Base-by-base conservation (phyloP, 345 rosid species). In the Combretum micranthum region DNA sequence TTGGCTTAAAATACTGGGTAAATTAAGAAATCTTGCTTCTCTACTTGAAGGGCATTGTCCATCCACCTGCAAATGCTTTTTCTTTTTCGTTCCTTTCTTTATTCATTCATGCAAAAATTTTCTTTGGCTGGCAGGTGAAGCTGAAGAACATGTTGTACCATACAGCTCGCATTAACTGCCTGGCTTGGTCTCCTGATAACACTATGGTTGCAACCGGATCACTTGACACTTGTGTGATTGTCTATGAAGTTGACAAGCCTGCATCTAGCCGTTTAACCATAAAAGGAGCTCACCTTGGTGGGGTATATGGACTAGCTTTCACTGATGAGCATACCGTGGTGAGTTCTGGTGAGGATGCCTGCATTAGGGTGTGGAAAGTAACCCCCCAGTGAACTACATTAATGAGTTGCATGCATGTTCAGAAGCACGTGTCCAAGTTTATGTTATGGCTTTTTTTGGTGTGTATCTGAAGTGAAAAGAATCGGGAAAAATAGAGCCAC, bases 271-370 rank as follows among this genome's bases (percentile, higher is more conserved):
- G 97, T 21, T 73, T 74, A 72, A 86, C 89, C 25, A 73, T 89
- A 48, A 86, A 83, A 67, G 95, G 87, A 55, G 95, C 97, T 64
- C 97, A 89, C 64, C 69, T 82, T 67, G 97, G 97, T 49, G 97
- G 91, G 61, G 97, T 89, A 37, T 89, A 89, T 62, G 97, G 95
- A 55, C 71, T 89, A 55, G 85, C 83, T 55, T 89, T 89, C 62
- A 73, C 77, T 44, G 89, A 86, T 60, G 87, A 80, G 25, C 56
- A 60, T 18, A 77, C 69, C 59, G 68, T 86, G 6, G 84, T 79
- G 59, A 86, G 97, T 50, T 89, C 97, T n/a, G 97, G 97, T 54
- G 97, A 86, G 79, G 97, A 89, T 80, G 95, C 95, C 22, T 89
- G 89, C 73, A 64, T 89, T 60, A 85, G 95, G 2, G 83, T 86